Base-by-base conservation (phyloP, 2,329 filamentous ascomycete species). In the Aspergillus intermedius region DNA sequence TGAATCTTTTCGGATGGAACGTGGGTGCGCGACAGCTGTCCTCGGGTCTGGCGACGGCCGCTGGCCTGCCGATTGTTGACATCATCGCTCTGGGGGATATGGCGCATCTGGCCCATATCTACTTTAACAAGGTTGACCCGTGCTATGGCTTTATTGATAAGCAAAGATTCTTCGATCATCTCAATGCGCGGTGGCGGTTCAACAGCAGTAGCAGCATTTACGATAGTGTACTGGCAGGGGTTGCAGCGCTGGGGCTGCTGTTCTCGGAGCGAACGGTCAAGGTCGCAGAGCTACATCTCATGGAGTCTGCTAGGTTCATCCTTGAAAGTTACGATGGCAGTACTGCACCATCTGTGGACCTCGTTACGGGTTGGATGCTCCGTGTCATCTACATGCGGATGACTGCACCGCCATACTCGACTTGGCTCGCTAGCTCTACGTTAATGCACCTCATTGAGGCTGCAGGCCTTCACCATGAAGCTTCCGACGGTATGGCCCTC, bases 1-100 rank as follows among this genome's bases (percentile, higher is more conserved):
- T 79, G 43, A 74, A 75, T 46, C 70, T 77, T 0, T 80, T 81
- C 52, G 76, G 73, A 0, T 81, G 78, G 78, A 81, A 81, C 56
- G 58, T 72, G 15, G 68, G 63, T n/a, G 49, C 41, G 55, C 60
- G 48, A 48, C 60, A 60, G 1, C 56, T 60, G 3, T 50, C 55
- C 6, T 48, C 58, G n/a, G 34, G 34, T 5, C 25, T 52, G 4
- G 21, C 39, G 10, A 32, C 47, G 1, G 42, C 23, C 3, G 19
- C 54, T 3, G 48, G 48, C 1, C n/a, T 58, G 7, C 61, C 68
- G 0, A 67, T 80, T 0, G 70, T 68, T 1, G 70, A 74, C 2
- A 69, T 79, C 5, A 53, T 78, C 5, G 70, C 76, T 1, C 62
- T 70, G n/a, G 59, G 65, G 3, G 67, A 75, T 8, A 76, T 79